phyloP scores from a whole-genome alignment of 139 green algal species.

The Raphidocelis subcapitata region DNA sequence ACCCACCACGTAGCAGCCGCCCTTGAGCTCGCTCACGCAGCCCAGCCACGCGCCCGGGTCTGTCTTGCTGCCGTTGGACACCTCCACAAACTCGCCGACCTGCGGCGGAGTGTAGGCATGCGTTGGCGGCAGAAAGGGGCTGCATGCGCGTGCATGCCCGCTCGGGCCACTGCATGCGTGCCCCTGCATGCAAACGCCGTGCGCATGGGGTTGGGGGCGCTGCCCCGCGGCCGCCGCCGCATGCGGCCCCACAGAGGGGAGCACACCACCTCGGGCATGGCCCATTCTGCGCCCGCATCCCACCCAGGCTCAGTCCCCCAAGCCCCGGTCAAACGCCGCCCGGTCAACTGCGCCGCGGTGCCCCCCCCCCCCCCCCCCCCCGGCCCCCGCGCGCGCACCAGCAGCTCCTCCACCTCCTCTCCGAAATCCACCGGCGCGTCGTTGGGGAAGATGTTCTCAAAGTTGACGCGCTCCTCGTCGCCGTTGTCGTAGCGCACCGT shows the following conservation, averaged over 20 bases:
- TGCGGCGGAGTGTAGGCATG: slow-evolving; percentile 15
- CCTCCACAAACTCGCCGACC: slow-evolving; percentile 58
- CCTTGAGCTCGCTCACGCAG: slow-evolving; percentile 30
- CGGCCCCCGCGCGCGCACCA: too few relatives aligned
- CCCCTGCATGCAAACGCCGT: not conserved
- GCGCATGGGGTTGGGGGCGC: not conserved
- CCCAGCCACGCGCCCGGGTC: slow-evolving; percentile 58
- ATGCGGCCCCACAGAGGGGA: not conserved
- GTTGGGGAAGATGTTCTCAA: slow-evolving; percentile 36
- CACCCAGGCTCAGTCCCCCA: not conserved
- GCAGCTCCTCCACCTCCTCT: slow-evolving; percentile 34
- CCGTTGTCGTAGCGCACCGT: slow-evolving; percentile 60
- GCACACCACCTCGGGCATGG: not conserved
- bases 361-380: too few relatives aligned
- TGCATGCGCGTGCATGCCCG: not conserved
- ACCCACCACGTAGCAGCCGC: not conserved
- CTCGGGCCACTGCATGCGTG: not conserved
- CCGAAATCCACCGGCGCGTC: slow-evolving; percentile 52
- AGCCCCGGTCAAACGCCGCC: too few relatives aligned
- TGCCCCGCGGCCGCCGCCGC: not conserved
- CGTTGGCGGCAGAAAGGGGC: not conserved
- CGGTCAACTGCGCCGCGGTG: too few relatives aligned
- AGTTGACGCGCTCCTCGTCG: slow-evolving; percentile 31
- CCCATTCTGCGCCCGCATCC: not conserved
- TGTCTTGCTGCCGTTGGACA: slow-evolving; percentile 56